Base-by-base conservation (phyloP, 441 rosid species). In the Populus trichocarpa region DNA sequence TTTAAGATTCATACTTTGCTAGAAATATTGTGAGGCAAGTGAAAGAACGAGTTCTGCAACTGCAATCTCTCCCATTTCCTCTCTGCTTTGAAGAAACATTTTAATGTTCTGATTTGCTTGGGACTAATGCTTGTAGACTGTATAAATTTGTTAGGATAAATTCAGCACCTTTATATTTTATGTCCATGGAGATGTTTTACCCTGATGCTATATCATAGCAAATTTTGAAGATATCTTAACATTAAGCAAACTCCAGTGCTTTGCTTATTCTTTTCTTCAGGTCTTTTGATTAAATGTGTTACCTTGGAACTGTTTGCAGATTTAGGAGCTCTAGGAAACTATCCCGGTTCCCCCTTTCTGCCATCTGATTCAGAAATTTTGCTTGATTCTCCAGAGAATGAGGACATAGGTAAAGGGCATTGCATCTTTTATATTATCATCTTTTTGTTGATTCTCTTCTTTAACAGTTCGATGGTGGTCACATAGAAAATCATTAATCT, bases 301-400 rank as follows among this genome's bases (percentile, higher is more conserved):
- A 13, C 77, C 23, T 72, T 67, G 68, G 78, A 82, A 63, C 77
- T 76, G 26, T 64, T 77, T 85, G 67, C 93, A 96, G 99, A 96
- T 88, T 84, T 96, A 83, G 97, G 98, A 38, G 91, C 96, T 69
- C 88, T 96, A 65, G 97, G 89, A 81, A 96, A 96, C 88, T 91
- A 94, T 84, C 92, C 98, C 0, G 90, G 97, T 74, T 94, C 96
- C n/a, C 99, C 99, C 6, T 96, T 92, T 88, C 97, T 91, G 78
- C 94, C 92, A 36, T 96, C 98, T 14, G 98, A 92, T 90, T 94
- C 99, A 32, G 98, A 96, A 84, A 91, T 96, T 87, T 90, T 94
- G 77, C 95, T 92, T 4, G 97, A 94, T 85, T 96, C 98, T 81
- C 93, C 98, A 0, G 95, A 90, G 81, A 93, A 85, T 71, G 97